phyloP scores from a whole-genome alignment of 495 filamentous ascomycete species.

The Penicillium paradoxum region DNA sequence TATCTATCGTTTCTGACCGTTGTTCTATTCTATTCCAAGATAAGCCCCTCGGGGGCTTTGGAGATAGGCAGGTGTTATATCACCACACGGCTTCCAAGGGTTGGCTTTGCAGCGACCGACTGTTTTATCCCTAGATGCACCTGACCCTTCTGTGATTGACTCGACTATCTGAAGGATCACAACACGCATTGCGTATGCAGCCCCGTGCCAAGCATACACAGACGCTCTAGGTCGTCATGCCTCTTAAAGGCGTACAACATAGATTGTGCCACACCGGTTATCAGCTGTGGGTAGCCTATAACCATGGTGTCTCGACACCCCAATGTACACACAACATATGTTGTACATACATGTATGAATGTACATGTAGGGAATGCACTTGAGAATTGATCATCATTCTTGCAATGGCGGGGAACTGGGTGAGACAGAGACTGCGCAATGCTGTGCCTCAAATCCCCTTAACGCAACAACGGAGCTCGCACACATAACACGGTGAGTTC shows the following conservation, averaged over 20 bases:
- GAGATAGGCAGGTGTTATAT: not conserved
- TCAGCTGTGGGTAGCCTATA: no score
- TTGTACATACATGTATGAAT: no score
- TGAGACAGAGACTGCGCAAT: not conserved
- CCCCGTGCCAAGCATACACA: slow-evolving; percentile 3
- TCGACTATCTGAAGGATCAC: not conserved
- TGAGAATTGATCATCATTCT: not conserved
- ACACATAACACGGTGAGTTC: no score
- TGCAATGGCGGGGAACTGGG: not conserved
- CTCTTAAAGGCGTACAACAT: not conserved
- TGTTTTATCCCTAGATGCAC: not conserved
- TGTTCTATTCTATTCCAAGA: not conserved
- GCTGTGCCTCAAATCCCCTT: not conserved
- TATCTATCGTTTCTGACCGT: not conserved
- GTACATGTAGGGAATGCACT: not conserved
- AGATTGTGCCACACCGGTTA: not conserved
- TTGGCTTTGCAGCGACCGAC: not conserved
- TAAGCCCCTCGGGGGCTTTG: not conserved
- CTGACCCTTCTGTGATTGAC: not conserved
- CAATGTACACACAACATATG: no score
- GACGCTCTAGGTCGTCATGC: not conserved
- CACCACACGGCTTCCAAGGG: not conserved
- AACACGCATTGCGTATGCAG: not conserved
- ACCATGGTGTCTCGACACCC: no score
- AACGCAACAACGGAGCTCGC: no score